phyloP scores from a whole-genome alignment of 331 rosid species.

The Malus hybrid region DNA sequence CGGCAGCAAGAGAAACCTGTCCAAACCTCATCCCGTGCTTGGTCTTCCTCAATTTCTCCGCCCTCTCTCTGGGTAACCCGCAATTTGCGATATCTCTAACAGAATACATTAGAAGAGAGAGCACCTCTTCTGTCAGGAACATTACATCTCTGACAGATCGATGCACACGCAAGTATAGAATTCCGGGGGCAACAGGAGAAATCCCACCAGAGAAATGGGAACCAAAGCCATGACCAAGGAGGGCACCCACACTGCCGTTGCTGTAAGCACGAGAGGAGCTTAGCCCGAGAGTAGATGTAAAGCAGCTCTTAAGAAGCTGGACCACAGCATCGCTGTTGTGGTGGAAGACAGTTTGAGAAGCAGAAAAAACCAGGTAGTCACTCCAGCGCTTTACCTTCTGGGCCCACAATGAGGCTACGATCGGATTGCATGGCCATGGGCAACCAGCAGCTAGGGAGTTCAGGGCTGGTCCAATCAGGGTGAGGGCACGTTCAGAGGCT shows the following conservation, averaged over 20 bases:
- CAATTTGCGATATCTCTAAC: conserved; percentile 71
- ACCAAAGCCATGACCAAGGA: conserved; percentile 90
- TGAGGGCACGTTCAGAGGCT: conserved; percentile 66
- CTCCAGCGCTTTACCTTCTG: conserved; percentile 98
- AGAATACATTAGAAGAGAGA: conserved; percentile 66
- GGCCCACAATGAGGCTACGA: conserved; percentile 79
- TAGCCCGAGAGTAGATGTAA: conserved; percentile 77
- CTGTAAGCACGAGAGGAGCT: conserved; percentile 42
- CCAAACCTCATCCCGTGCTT: conserved; percentile 68
- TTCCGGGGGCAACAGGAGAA: conserved; percentile 91
- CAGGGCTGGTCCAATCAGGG: conserved; percentile 70
- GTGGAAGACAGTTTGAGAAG: conserved; percentile 93
- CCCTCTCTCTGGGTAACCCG: conserved; percentile 51
- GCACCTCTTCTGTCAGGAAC: conserved; percentile 81
- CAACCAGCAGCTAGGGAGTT: conserved; percentile 61
- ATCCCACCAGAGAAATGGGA: conserved; percentile 73
- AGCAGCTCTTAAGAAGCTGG: conserved; percentile 92
- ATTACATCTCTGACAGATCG: conserved; percentile 73
- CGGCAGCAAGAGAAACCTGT: conserved; percentile 76
- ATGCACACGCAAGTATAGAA: conserved; percentile 72
- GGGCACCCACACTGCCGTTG: conserved; percentile 80
- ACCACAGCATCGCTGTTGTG: conserved; percentile 86
- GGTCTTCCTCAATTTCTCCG: conserved; percentile 58
- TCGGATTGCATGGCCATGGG: conserved; percentile 97
- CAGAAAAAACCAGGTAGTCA: conserved; percentile 72